Conservation (phyloP, 31 red algal genomes). For the Bonnemaisonia californica region DNA sequence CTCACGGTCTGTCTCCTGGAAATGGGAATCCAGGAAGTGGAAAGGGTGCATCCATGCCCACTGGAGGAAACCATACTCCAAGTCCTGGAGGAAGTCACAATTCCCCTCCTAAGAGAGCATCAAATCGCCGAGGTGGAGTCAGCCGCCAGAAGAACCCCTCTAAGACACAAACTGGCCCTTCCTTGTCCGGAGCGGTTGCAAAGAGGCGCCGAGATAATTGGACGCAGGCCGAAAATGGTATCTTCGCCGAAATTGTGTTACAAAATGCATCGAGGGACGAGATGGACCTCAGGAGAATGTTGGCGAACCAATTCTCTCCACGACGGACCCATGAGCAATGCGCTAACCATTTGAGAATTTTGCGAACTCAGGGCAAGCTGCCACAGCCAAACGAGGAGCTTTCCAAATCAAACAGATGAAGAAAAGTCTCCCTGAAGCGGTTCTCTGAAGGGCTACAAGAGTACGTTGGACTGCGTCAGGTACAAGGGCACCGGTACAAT, state of each 20-base stretch:
- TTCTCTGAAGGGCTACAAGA: too few species aligned
- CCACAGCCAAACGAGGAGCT: conserved; percentile 4
- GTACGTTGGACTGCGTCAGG: too few species aligned
- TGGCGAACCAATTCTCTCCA: conserved; percentile 40
- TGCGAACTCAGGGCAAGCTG: conserved; percentile 29
- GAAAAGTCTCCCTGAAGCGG: too few species aligned
- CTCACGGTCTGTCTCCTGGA: background rate
- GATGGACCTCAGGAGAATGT: conserved; percentile 42
- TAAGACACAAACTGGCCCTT: too few species aligned
- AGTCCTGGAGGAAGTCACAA: background rate
- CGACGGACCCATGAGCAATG: conserved; percentile 52
- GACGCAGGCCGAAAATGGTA: conserved; percentile 35
- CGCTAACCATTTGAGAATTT: conserved; percentile 58
- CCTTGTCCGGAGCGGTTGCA: background rate
- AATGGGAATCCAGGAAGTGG: too few species aligned
- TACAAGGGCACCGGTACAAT: too few species aligned
- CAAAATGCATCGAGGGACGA: conserved; percentile 31
- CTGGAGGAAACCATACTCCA: too few species aligned
- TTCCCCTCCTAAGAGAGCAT: background rate
- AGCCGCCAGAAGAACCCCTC: background rate
- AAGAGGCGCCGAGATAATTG: conserved; percentile 58
- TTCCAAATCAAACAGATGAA: too few species aligned
- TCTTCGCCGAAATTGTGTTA: conserved; percentile 23
- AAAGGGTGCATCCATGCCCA: too few species aligned
- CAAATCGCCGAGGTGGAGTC: background rate